Percentiles rank a stretch among this genome's conserved stretches.
phyloP scores from a whole-genome alignment of 2,329 filamentous ascomycete genomes.

The Cladosporium sp. region DNA sequence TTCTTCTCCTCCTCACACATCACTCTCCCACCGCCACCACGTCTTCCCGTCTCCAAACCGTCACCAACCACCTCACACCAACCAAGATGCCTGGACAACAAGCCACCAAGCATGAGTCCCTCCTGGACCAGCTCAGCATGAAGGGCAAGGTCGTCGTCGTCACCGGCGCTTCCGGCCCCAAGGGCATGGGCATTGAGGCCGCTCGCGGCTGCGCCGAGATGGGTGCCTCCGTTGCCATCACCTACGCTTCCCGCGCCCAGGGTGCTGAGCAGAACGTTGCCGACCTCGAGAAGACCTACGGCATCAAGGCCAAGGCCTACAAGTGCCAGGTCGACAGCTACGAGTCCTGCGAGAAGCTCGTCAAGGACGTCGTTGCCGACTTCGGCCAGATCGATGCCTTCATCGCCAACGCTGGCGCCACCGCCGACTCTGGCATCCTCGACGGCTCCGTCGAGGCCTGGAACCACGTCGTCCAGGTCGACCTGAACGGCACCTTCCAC shows the following conservation, averaged over 20 bases:
- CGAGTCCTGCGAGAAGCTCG: conserved; percentile 53
- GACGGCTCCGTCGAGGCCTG: conserved; percentile 67
- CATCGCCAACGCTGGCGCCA: conserved; percentile 67
- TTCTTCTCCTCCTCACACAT: not conserved
- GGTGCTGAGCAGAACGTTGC: conserved; percentile 64
- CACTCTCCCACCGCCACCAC: conserved; percentile 1
- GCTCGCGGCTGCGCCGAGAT: conserved; percentile 62
- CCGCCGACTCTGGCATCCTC: conserved; percentile 63
- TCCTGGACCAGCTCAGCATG: conserved; percentile 53
- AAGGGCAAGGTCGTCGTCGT: conserved; percentile 53
- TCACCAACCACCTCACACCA: conserved; percentile 6
- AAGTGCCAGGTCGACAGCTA: conserved; percentile 59
- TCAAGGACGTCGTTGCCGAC: conserved; percentile 59
- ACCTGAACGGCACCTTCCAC: conserved; percentile 80
- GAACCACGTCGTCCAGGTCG: conserved; percentile 76
- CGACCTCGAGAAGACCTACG: conserved; percentile 56
- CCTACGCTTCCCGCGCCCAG: conserved; percentile 58
- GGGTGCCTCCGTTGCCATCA: conserved; percentile 62
- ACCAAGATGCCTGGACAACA: conserved; percentile 21
- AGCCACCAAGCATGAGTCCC: conserved; percentile 55
- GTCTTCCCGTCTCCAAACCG: conserved; percentile 9
- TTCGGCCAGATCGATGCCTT: conserved; percentile 67
- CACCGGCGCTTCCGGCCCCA: conserved; percentile 56
- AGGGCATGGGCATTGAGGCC: conserved; percentile 64
- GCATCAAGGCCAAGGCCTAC: conserved; percentile 64